Conservation (phyloP, 345 rosid genomes). For the Lepidium aucheri region DNA sequence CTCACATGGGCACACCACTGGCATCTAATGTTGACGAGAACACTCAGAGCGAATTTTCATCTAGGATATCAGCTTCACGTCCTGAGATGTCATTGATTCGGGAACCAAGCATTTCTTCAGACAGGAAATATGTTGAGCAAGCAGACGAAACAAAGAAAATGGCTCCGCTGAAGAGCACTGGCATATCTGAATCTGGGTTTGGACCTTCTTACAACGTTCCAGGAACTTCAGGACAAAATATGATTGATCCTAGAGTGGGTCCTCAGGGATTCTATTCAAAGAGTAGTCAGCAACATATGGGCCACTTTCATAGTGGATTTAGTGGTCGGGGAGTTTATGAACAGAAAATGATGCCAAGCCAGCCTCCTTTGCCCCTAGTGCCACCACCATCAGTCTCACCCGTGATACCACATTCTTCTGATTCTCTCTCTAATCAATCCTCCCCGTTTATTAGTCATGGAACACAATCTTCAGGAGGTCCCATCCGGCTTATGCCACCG, state of each 20-base stretch:
- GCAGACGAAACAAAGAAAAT: conserved; percentile 56
- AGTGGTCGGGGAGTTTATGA: conserved; percentile 72
- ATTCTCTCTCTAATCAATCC: conserved; percentile 37
- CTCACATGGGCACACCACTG: conserved; percentile 60
- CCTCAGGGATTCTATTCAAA: conserved; percentile 57
- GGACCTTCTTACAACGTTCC: conserved; percentile 43
- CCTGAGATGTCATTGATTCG: conserved; percentile 64
- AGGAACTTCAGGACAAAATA: conserved; percentile 34
- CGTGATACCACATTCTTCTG: conserved; percentile 46
- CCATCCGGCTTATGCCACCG: conserved; percentile 70
- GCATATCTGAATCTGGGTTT: conserved; percentile 49
- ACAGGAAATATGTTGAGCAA: conserved; percentile 69
- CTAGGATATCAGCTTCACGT: conserved; percentile 76
- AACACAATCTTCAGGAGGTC: conserved; percentile 59
- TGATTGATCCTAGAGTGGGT: conserved; percentile 54
- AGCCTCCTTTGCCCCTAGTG: conserved; percentile 91
- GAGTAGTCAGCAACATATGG: conserved; percentile 49
- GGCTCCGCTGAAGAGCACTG: conserved; percentile 31
- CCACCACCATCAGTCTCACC: conserved; percentile 67
- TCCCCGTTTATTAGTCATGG: conserved; percentile 41
- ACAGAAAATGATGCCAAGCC: conserved; percentile 49
- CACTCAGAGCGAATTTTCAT: conserved; percentile 78
- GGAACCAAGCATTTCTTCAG: conserved; percentile 77
- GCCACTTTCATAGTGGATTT: conserved; percentile 28
- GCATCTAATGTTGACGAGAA: conserved; percentile 67